Evolutionary conservation across 805 yeast genomes (phyloP).

Genomic region (Candida xiaguanensis): DNA sequence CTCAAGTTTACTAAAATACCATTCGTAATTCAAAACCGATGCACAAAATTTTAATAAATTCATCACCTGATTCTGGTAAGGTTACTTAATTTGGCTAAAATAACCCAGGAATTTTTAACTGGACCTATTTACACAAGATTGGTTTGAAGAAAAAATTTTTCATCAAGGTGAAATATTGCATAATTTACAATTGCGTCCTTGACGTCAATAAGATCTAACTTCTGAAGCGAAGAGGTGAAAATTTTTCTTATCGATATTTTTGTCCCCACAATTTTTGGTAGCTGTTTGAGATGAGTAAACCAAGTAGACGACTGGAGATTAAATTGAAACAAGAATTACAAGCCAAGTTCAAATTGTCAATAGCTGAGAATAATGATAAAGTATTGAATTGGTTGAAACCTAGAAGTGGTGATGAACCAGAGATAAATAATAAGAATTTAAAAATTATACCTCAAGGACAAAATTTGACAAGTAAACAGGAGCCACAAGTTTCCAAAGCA

Average conservation of each 20-base stretch:
- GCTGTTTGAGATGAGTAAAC: constrained; percentile 7
- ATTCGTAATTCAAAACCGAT: too few species aligned
- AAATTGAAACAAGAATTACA: constrained; percentile 46
- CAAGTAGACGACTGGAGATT: constrained; percentile 38
- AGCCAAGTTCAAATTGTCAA: constrained; percentile 42
- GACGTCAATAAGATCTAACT: neutral
- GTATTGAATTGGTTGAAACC: constrained; percentile 39
- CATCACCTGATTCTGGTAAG: too few species aligned
- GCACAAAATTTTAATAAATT: too few species aligned
- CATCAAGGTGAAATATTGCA: too few species aligned
- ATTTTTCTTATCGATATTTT: neutral
- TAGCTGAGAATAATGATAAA: constrained; percentile 31
- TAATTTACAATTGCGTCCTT: too few species aligned
- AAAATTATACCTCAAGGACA: constrained; percentile 34
- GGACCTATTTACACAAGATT: too few species aligned
- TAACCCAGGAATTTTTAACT: too few species aligned
- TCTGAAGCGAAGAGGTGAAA: neutral
- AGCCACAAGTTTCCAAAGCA: constrained; percentile 1
- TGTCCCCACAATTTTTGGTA: neutral
- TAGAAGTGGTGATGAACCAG: neutral
- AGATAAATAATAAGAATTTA: constrained; percentile 11
- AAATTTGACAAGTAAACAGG: constrained; percentile 18
- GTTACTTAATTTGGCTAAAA: too few species aligned
- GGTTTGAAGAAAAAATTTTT: too few species aligned
- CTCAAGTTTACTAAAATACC: too few species aligned